Evolutionary conservation across 805 yeast species (phyloP), one percentile per base, ranked within the genome.

Genomic region (Brettanomyces naardenensis): DNA sequence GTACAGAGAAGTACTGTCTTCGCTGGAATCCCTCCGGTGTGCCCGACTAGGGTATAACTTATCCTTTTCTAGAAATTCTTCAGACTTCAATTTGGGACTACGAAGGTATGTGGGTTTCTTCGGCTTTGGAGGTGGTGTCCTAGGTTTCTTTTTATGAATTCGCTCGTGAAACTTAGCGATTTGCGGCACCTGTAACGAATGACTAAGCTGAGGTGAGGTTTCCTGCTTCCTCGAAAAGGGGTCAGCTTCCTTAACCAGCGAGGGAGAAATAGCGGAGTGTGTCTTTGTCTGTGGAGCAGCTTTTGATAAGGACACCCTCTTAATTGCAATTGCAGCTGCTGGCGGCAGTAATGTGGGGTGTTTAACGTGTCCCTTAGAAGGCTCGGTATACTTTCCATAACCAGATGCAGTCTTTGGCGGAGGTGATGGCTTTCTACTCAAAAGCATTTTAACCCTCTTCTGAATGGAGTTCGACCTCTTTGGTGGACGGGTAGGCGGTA

Each of bases 351-450:
- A 23, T 9, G 7, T 13, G 6, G 21, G 23, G 5, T 31, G 20
- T 17, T 11, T 31, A 44, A 26, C 32, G 31, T 11, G 36, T 4
- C 18, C 21, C 10, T 28, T 31, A 6, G 45, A 44, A 10, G 34
- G 23, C 35, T 70, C 80, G 0, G 89, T 78, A 52, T 71, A 84
- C 53, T 75, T 75, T 6, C 95, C 95, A 56, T 88, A 87, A 0
- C 95, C 95, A 4, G 67, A 58, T 0, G 95, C 95, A 0, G 90
- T 78, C 48, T 73, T 79, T 0, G 71, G 61, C 3, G 72, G 71
- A 10, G 73, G 71, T 4, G 71, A 61, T 36, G 58, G 56, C 43
- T 54, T 58, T 47, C 66, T 63, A 41, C 57, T 64, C 39, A 77
- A 54, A 28, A 74, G 59, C 46, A 65, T 66, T 33, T 69, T 71